Base-by-base conservation (phyloP, 208 protist genomes). In the Porcisia hertigi region DNA sequence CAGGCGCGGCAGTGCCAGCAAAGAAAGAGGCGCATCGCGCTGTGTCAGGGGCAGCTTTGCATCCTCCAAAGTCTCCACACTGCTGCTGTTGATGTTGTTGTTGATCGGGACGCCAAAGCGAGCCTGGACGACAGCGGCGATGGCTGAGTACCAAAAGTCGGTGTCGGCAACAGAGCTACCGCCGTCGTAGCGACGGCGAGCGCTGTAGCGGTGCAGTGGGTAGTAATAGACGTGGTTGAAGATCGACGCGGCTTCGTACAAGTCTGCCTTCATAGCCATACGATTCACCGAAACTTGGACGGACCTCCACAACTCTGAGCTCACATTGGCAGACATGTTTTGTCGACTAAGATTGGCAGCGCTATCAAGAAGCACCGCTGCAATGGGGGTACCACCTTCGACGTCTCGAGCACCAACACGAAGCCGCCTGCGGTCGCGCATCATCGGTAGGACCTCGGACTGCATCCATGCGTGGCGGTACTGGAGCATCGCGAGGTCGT, bases 191-290 rank as follows among this genome's bases (percentile, higher is more conserved):
- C 79, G 78, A 16, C 59, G 65, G n/a, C 83, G 11, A 20, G 65
- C 65, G 25, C 80, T 67, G 69, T 76, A 91, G 57, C 91, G 88
- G 5, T 86, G 84, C 65, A 89, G 47, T 18, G 86, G 88, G 72
- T 93, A 91, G 83, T 88, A 89, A 74, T 82, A 77, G 60, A 74
- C 53, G 43, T 86, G 80, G 73, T 91, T 91, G 57, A 86, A 75
- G 3, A 86, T 73, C 11, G 84, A 91, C 34, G 80, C 39, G 4
- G 54, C 76, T 23, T 83, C 71, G 65, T 76, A 76, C 59, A 88
- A 25, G 57, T 66, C 77, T n/a, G 66, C 60, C 53, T 73, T 85
- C 57, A 59, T n/a, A 45, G 52, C 75, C 25, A 73, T 59, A 20
- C 75, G 71, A 23, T n/a, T 53, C n/a, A 53, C 73, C 59, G 80